Conservation (phyloP, 805 yeast genomes). For the Limtongia smithiae region DNA sequence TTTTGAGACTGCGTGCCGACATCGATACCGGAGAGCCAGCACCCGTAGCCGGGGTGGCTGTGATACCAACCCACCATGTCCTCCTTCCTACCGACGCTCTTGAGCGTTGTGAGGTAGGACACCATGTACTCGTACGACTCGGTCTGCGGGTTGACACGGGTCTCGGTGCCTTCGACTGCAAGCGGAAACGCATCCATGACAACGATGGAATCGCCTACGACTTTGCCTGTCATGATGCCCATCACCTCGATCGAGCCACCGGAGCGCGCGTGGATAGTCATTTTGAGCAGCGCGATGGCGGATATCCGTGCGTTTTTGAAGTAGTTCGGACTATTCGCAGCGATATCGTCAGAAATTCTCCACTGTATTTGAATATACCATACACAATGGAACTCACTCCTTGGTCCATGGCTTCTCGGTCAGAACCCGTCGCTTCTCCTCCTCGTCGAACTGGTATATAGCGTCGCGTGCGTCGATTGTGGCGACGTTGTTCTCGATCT, state of each 20-base stretch:
- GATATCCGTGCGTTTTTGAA: constrained; percentile 64
- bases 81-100: constrained; percentile 51
- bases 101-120: constrained; percentile 59
- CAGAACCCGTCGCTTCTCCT: constrained; percentile 32
- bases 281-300: constrained; percentile 66
- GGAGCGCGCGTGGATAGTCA: constrained; percentile 71
- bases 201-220: constrained; percentile 52
- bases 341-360: too few relatives aligned
- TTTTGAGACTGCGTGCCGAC: constrained; percentile 83
- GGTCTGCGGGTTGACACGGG: constrained; percentile 88
- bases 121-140: constrained; percentile 97
- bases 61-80: constrained; percentile 95
- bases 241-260: constrained; percentile 89
- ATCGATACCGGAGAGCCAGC: constrained; percentile 93
- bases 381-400: constrained; percentile 25
- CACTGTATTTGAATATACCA: constrained; percentile 6
- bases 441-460: constrained; percentile 34
- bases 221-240: constrained; percentile 90
- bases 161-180: constrained; percentile 95
- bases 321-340: constrained; percentile 48
- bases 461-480: constrained; percentile 28
- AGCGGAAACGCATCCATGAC: constrained; percentile 79
- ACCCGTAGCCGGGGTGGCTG: constrained; percentile 95
- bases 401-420: constrained; percentile 31
- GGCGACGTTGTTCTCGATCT: constrained; percentile 34